Evolutionary conservation across 2,329 filamentous ascomycete genomes (phyloP).

Genomic region (Talaromyces sp.): DNA sequence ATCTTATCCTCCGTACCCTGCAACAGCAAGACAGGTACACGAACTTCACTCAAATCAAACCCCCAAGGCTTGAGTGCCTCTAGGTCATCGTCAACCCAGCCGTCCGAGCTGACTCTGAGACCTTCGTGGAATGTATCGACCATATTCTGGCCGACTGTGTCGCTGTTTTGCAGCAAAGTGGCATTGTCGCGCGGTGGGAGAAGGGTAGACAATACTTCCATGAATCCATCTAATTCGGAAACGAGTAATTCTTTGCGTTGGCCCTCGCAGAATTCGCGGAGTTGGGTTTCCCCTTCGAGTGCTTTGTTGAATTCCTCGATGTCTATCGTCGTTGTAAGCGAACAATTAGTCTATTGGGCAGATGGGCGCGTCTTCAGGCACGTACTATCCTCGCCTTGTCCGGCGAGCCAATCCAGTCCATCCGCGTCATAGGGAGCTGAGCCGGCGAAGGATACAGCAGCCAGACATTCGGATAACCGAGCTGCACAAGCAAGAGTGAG

Average conservation of each 20-base stretch:
- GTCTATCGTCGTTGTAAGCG: neutral
- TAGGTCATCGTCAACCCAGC: slow-evolving; percentile 14
- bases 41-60: slow-evolving; percentile 10
- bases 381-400: slow-evolving; percentile 12
- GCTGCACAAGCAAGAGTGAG: slow-evolving; percentile 9
- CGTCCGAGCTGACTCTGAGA: neutral
- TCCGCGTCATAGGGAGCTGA: neutral
- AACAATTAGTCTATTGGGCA: neutral
- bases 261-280: slow-evolving; percentile 8
- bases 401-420: slow-evolving; percentile 6
- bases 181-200: slow-evolving; percentile 11
- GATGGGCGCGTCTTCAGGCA: neutral
- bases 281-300: neutral
- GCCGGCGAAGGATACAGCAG: slow-evolving; percentile 10
- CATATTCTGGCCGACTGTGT: slow-evolving; percentile 9
- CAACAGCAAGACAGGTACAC: slow-evolving; percentile 1
- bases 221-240: slow-evolving; percentile 5
- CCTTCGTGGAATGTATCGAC: slow-evolving; percentile 2
- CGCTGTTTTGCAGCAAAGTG: neutral
- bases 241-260: neutral
- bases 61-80: neutral
- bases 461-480: slow-evolving; percentile 3
- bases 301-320: slow-evolving; percentile 6
- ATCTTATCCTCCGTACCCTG: slow-evolving; percentile 13
- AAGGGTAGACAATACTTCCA: neutral